Base-by-base conservation (phyloP, 1,139 yeast species). In the Trichomonascaceae sp. region DNA sequence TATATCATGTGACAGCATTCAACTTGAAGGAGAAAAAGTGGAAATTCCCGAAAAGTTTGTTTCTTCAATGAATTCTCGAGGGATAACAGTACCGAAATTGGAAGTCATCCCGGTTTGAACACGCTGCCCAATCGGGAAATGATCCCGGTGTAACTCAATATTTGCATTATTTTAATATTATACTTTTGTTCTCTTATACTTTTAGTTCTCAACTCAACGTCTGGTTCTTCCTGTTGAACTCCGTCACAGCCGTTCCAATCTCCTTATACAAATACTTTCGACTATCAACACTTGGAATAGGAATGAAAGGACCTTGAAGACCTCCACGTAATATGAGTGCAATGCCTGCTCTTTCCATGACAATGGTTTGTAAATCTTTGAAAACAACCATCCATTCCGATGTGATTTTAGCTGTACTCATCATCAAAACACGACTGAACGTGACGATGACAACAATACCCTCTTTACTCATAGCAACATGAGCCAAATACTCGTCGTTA, bases 261-360 rank as follows among this genome's bases (percentile, higher is more conserved):
- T 81, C 82, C 59, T 76, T 79, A 74, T 89, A 90, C 58, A 93
- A 71, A 69, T 81, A 85, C 56, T 76, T 75, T 61, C 93, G 77
- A 57, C 84, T 83, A 7, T 78, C 71, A 47, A 76, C 74, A 56
- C 88, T 95, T 0, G 88, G 83, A 44, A 91, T 77, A 1, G 97
- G 96, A 52, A 93, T 81, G 67, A 93, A 90, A 43, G 84, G 83
- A 1, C 93, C 93, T 46, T 78, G 80, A 50, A 76, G 77, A 43
- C 77, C 79, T 7, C 77, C 76, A 63, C 84, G 81, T 60, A 86
- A 74, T 6, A 79, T 81, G 55, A 93, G 75, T 50, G 82, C 80
- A 24, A 93, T 79, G 0, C 99, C 99, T 0, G 91, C 84, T 38
- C 83, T 76, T 62, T 88, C 96, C 65, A 87, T 79, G 0, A 88